Conservation (phyloP, 164 flowering plant species). For the Houttuynia cordata region DNA sequence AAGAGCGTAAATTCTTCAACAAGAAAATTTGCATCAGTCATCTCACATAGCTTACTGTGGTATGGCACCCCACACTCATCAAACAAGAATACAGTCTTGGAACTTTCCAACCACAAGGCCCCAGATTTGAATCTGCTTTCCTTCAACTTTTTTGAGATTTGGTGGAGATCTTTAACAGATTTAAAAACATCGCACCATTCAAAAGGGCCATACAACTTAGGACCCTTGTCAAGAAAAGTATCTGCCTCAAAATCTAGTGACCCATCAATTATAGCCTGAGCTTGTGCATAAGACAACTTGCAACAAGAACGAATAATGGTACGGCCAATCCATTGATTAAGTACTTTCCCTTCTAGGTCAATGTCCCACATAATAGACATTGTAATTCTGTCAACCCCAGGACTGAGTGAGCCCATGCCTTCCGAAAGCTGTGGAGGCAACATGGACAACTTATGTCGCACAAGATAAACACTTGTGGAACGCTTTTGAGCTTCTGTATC, state of each 20-base stretch:
- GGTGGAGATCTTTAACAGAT: conserved; percentile 48
- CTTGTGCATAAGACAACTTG: conserved; percentile 81
- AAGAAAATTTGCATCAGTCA: conserved; percentile 50
- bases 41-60: conserved; percentile 38
- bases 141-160: conserved; percentile 49
- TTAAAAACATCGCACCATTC: conserved; percentile 50
- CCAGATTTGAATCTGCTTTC: conserved; percentile 54
- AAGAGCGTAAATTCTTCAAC: conserved; percentile 96
- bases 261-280: conserved; percentile 71
- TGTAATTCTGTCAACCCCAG: conserved; percentile 82
- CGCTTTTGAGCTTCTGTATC: conserved; percentile 70
- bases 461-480: conserved; percentile 64
- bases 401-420: conserved; percentile 63
- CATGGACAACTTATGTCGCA: conserved; percentile 61
- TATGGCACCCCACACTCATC: conserved; percentile 70
- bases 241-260: conserved; percentile 10
- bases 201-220: conserved; percentile 48
- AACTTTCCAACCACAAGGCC: conserved; percentile 61
- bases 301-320: conserved; percentile 81
- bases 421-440: conserved; percentile 79
- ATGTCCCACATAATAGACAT: conserved; percentile 80
- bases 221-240: conserved; percentile 17
- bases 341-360: conserved; percentile 33
- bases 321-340: conserved; percentile 85
- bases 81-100: conserved; percentile 45